Percentiles rank a stretch among this genome's conserved stretches.
Evolutionary conservation across 208 protist species (phyloP).

Genomic region (Leptomonas pyrrhocoris): DNA sequence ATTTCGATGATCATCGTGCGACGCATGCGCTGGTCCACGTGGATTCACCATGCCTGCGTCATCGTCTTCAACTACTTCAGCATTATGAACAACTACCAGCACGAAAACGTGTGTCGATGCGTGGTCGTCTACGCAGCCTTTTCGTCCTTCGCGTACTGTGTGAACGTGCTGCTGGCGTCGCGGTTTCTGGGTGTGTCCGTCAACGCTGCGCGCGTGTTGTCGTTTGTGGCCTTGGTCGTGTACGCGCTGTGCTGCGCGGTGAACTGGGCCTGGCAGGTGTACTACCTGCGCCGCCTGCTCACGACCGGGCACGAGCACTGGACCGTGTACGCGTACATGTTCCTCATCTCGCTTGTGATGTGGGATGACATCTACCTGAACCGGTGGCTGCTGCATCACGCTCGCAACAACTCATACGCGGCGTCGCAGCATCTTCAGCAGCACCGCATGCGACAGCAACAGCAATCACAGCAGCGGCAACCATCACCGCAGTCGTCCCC

Average conservation of each 20-base stretch:
- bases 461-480: constrained; percentile 19
- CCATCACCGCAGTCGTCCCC: constrained; percentile 7
- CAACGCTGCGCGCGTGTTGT: constrained; percentile 68
- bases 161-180: constrained; percentile 91
- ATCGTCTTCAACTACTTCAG: constrained; percentile 92
- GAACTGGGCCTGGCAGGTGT: constrained; percentile 92
- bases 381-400: constrained; percentile 78
- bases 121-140: constrained; percentile 94
- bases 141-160: constrained; percentile 91
- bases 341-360: constrained; percentile 83
- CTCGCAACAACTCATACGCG: constrained; percentile 67
- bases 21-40: constrained; percentile 91
- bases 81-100: constrained; percentile 86
- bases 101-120: constrained; percentile 88
- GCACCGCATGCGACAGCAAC: constrained; percentile 22
- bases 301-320: constrained; percentile 61
- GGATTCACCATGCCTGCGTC: constrained; percentile 89
- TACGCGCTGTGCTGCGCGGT: constrained; percentile 85
- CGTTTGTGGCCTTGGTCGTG: constrained; percentile 75
- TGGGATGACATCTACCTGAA: constrained; percentile 85
- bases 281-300: constrained; percentile 84
- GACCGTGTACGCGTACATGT: constrained; percentile 87
- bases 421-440: constrained; percentile 53
- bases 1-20: constrained; percentile 91
- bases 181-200: constrained; percentile 83